Conservation (phyloP, 2,329 filamentous ascomycete genomes). For the Cryphonectria carpinicola region DNA sequence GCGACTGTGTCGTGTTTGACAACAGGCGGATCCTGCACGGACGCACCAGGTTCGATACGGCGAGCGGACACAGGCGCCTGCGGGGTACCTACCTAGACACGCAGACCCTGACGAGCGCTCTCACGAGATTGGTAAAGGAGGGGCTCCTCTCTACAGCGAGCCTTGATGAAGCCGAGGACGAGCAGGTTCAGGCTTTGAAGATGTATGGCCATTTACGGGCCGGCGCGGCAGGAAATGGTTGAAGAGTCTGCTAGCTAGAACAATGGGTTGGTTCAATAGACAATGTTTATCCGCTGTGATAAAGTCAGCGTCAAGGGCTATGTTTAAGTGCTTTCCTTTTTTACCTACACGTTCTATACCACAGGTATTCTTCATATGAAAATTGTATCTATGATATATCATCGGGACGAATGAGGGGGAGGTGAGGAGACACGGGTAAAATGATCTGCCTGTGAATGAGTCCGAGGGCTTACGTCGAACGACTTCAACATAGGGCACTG, state of each 20-base stretch:
- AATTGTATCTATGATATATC: not conserved
- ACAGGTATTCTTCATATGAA: not conserved
- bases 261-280: not conserved
- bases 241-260: not conserved
- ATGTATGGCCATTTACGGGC: not conserved
- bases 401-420: not conserved
- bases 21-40: constrained; percentile 88
- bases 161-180: not conserved
- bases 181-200: not conserved
- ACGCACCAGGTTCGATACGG: constrained; percentile 71
- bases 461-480: not conserved
- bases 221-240: not conserved
- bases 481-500: not conserved
- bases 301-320: not conserved
- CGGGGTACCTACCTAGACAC: constrained; percentile 80
- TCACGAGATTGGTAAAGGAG: not conserved
- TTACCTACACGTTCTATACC: not conserved
- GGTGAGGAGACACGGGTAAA: not conserved
- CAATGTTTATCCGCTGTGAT: not conserved
- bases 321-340: not conserved
- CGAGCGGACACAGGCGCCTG: constrained; percentile 74
- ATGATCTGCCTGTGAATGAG: not conserved
- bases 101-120: constrained; percentile 37
- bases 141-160: not conserved
- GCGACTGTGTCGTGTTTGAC: constrained; percentile 92